Percentiles rank a stretch among this genome's conserved stretches.
These are phyloP conservation scores for Nicotiana tomentosiformis DNA, from an alignment of 257 asterid genomes.

Conservation along the genomic window DNA sequence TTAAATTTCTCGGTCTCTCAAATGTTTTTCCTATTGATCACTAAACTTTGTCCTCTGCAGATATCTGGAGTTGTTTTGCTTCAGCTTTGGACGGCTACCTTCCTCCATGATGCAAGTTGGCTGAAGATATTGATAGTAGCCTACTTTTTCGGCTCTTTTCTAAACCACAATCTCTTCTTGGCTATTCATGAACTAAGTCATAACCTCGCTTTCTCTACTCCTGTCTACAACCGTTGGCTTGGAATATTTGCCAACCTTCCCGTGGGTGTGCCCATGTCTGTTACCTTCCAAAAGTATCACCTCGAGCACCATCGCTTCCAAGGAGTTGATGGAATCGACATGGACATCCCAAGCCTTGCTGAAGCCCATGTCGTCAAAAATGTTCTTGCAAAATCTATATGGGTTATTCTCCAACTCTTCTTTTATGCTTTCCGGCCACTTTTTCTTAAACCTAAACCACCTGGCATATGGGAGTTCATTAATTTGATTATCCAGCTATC, in stretches of 20 bases:
- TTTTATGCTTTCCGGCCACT: conserved; percentile 89
- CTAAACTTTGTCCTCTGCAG: conserved; percentile 28
- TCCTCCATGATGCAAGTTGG: conserved; percentile 56
- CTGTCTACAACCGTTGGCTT: conserved; percentile 77
- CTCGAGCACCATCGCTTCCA: conserved; percentile 97
- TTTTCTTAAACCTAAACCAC: conserved; percentile 91
- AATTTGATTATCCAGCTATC: conserved; percentile 56
- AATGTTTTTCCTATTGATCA: not conserved
- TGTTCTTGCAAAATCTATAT: conserved; percentile 51
- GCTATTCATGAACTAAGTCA: conserved; percentile 95
- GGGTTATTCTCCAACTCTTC: conserved; percentile 83
- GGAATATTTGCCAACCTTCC: conserved; percentile 95
- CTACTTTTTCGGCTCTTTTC: conserved; percentile 87
- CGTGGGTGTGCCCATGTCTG: conserved; percentile 90
- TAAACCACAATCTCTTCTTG: conserved; percentile 91
- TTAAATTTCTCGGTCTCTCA: not conserved
- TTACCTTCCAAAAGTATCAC: conserved; percentile 93
- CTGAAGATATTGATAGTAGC: conserved; percentile 57
- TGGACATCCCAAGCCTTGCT: conserved; percentile 70
- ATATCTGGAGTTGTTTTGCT: conserved; percentile 63
- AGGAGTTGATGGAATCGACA: conserved; percentile 91
- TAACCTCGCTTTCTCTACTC: conserved; percentile 87
- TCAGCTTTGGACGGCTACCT: conserved; percentile 92
- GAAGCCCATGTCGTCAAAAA: conserved; percentile 62
- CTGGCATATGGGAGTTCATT: conserved; percentile 81